Evolutionary conservation across 331 rosid species (phyloP).

Genomic region (Malus hybrid): DNA sequence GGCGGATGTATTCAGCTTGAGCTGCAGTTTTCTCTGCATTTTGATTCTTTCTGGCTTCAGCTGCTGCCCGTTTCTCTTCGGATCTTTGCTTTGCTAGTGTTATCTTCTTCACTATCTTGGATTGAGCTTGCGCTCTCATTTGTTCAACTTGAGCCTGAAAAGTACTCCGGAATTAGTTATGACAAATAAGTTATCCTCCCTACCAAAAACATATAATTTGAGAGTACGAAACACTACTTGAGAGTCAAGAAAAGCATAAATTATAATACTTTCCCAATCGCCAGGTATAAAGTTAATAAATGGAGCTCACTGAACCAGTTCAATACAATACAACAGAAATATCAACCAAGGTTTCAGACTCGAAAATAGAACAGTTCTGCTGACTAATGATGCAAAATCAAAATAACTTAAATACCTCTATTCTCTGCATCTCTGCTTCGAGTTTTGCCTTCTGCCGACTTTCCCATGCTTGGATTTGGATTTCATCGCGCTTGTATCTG

Average conservation of each 20-base stretch:
- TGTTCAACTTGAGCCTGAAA: conserved; percentile 81
- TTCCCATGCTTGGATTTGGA: conserved; percentile 96
- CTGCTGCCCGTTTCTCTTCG: conserved; percentile 71
- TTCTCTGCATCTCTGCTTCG: conserved; percentile 80
- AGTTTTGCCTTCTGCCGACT: conserved; percentile 74
- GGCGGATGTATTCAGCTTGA: conserved; percentile 74
- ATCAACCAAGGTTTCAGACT: neutral
- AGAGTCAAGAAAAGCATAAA: neutral
- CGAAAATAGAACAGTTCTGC: neutral
- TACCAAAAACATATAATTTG: no score
- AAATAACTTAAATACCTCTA: conserved; percentile 50
- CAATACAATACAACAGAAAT: neutral
- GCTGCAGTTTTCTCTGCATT: conserved; percentile 77
- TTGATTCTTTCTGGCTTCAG: conserved; percentile 54
- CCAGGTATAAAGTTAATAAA: neutral
- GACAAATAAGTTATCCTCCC: neutral
- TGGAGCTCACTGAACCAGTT: neutral
- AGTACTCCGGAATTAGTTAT: neutral
- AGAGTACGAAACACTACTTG: neutral
- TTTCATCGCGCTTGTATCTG: conserved; percentile 87
- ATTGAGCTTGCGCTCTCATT: conserved; percentile 86
- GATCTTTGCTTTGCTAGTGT: conserved; percentile 85
- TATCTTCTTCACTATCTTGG: conserved; percentile 74
- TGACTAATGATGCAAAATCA: neutral
- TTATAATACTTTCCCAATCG: neutral